Conservation (phyloP, 306 rosid species). For the Lathyrus oleraceus region DNA sequence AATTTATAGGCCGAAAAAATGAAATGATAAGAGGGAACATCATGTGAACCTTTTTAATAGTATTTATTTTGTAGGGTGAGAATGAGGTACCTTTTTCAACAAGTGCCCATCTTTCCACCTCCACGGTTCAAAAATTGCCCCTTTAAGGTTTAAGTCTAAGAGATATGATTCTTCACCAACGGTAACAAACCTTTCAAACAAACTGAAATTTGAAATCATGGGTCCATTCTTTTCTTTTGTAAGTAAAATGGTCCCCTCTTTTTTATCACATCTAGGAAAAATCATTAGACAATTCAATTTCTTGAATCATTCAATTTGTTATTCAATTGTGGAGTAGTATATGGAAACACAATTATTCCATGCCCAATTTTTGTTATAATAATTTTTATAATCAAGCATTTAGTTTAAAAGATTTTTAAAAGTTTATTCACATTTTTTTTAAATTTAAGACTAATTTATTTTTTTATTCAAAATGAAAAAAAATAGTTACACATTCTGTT, state of each 20-base stretch:
- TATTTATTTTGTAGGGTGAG: constrained; percentile 22
- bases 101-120: constrained; percentile 12
- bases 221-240: constrained; percentile 37
- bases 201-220: constrained; percentile 43
- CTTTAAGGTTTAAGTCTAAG: constrained; percentile 41
- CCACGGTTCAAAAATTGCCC: constrained; percentile 18
- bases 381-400: too few relatives aligned
- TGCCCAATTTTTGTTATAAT: too few relatives aligned
- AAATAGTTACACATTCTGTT: too few relatives aligned
- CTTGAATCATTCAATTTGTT: background rate
- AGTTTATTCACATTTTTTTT: too few relatives aligned
- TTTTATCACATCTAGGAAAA: background rate
- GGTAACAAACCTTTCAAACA: constrained; percentile 40
- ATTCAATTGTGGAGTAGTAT: background rate
- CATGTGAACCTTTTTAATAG: constrained; percentile 1
- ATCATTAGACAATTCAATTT: background rate
- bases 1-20: background rate
- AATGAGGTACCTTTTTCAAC: background rate
- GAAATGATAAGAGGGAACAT: constrained; percentile 9
- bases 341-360: too few relatives aligned
- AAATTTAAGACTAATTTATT: too few relatives aligned
- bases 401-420: too few relatives aligned
- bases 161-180: constrained; percentile 46
- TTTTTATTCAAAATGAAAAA: too few relatives aligned
- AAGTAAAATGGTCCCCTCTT: constrained; percentile 41